Percentiles rank a stretch among this genome's conserved stretches.
Evolutionary conservation across 371 early-diverging fungal genomes (phyloP).

Genomic region (Basidiobolus meristosporus): DNA sequence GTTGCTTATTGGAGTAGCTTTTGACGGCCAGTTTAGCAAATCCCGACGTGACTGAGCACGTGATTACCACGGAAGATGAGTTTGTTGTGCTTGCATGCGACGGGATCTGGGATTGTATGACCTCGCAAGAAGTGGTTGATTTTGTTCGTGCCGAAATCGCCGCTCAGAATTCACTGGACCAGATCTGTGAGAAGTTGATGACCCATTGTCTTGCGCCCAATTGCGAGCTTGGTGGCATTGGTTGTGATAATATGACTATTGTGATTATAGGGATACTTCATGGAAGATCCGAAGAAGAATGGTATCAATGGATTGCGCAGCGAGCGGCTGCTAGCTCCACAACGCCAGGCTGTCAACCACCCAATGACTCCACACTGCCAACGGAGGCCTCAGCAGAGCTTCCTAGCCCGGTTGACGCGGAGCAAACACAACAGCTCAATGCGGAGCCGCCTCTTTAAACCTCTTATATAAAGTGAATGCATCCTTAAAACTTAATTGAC

Average conservation of each 20-base stretch:
- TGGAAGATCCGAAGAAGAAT: conserved; percentile 44
- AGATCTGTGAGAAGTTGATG: conserved; percentile 75
- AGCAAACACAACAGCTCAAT: too few relatives aligned
- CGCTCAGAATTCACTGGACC: conserved; percentile 24
- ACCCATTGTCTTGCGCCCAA: conserved; percentile 73
- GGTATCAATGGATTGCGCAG: conserved; percentile 32
- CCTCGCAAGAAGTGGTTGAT: conserved; percentile 68
- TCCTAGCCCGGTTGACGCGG: too few relatives aligned
- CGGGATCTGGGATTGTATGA: conserved; percentile 96
- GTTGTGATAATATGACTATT: conserved; percentile 97
- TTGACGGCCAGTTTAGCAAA: too few relatives aligned
- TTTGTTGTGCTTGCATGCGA: conserved; percentile 93
- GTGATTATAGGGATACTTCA: conserved; percentile 72
- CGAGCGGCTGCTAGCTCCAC: too few relatives aligned
- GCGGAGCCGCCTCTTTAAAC: too few relatives aligned
- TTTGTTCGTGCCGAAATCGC: conserved; percentile 51
- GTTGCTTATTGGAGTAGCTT: not conserved
- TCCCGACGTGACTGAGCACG: conserved; percentile 59
- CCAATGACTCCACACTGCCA: too few relatives aligned
- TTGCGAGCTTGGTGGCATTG: conserved; percentile 67
- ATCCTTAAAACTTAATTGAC: too few relatives aligned
- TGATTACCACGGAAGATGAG: conserved; percentile 54
- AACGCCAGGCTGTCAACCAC: too few relatives aligned
- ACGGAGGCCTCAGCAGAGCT: too few relatives aligned
- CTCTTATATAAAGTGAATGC: too few relatives aligned